These are phyloP conservation scores for Fusarium beomiforme DNA, from an alignment of 2,329 filamentous ascomycete species.

Conservation along the genomic window DNA sequence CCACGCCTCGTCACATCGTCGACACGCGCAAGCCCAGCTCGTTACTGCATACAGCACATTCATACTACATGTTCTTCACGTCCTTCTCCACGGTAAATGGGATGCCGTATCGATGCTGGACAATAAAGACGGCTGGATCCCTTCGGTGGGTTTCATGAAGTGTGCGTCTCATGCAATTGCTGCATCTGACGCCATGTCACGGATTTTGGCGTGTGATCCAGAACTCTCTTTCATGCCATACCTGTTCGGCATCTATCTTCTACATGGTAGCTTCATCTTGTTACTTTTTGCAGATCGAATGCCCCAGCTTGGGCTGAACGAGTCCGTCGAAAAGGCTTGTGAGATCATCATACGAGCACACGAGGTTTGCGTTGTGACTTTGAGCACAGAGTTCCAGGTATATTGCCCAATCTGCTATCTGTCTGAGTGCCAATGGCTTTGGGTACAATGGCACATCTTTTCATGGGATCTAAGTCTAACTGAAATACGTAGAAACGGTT, in stretches of 20 bases:
- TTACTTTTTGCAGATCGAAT: neutral
- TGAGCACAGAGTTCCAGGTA: neutral
- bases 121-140: neutral
- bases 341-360: neutral
- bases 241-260: neutral
- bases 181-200: neutral
- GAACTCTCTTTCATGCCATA: conserved; percentile 1
- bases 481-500: neutral
- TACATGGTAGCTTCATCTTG: neutral
- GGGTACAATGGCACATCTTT: too few species aligned
- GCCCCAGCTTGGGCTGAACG: neutral
- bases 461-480: neutral
- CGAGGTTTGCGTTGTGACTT: neutral
- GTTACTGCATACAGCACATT: conserved; percentile 1
- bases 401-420: neutral
- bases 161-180: neutral
- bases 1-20: neutral
- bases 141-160: neutral
- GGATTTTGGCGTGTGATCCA: neutral
- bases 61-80: neutral
- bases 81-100: neutral
- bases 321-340: neutral
- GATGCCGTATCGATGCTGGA: neutral
- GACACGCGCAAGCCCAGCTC: neutral
- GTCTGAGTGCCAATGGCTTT: too few species aligned